Base-by-base conservation (phyloP, 1,139 yeast species). In the Kodamaea sp. region DNA sequence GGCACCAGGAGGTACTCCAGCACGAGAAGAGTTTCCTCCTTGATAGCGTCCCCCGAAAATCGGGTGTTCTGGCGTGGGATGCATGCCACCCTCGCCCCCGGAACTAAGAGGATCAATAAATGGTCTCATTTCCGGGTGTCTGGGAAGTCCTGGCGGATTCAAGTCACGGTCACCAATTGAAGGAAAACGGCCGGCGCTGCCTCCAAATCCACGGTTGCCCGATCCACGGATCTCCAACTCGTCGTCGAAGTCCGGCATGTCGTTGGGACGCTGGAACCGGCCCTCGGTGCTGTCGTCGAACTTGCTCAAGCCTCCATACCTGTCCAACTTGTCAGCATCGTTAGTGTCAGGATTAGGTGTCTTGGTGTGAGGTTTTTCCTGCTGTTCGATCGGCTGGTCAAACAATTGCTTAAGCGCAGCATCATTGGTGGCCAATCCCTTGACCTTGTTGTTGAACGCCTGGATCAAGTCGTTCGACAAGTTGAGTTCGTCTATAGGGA, bases 1-100 rank as follows among this genome's bases (percentile, higher is more conserved):
- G 3, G 81, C 76, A 1, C 81, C 80, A 1, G 70, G 68, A 8
- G 78, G 76, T 4, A 64, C 72, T 13, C 67, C 64, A 29, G 53
- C 39, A 25, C 66, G 43, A 9, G 60, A 50, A 15, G 60, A 38
- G 33, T 47, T 45, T 4, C 60, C 60, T 2, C 44, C 39, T 8
- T 48, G 55, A 4, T 48, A 43, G 8, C 50, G 39, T 13, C 57
- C 56, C 9, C 59, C 57, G 44, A 77, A 77, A 7, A 78, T 41
- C 1, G 82, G 82, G 47, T 77, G 81, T 27, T 67, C 53, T 4
- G 63, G 48, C 8, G 74, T 63, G 1, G 81, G 80, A 40, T 73
- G 59, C 83, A 78, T 77, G 0, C 83, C 83, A 4, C 78, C 76
- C 20, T 56, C 61, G 16, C 51, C 46, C 0, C 42, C 42, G n/a